Evolutionary conservation across 2,329 filamentous ascomycete genomes (phyloP).

Genomic region (Septoria linicola): DNA sequence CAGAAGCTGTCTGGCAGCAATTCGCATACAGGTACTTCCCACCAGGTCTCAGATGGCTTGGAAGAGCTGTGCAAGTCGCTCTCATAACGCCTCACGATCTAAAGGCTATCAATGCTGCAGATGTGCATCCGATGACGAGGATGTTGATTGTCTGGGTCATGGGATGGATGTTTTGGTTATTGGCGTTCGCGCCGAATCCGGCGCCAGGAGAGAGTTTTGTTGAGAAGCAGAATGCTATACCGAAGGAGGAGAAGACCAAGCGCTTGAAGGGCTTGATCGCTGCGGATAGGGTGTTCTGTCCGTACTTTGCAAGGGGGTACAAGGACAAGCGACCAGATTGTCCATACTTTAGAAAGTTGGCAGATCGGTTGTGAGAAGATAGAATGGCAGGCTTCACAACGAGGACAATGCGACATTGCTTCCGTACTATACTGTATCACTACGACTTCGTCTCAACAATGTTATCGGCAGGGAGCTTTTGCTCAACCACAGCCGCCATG

Average conservation of each 20-base stretch:
- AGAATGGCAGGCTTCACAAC: too few species aligned
- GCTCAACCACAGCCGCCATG: conserved; percentile 7
- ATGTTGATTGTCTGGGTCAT: not conserved
- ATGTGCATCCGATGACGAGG: conserved; percentile 3
- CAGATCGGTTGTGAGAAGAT: not conserved
- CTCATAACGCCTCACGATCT: not conserved
- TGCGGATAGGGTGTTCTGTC: conserved; percentile 8
- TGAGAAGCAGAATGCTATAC: not conserved
- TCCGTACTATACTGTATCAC: too few species aligned
- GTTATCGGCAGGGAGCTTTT: not conserved
- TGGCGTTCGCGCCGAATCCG: conserved; percentile 6
- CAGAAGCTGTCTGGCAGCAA: conserved; percentile 1
- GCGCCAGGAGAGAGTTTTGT: not conserved
- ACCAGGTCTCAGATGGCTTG: not conserved
- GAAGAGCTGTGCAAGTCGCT: not conserved
- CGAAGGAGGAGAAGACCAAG: conserved; percentile 3
- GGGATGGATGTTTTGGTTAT: conserved; percentile 6
- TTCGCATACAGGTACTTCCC: conserved; percentile 5
- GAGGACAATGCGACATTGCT: too few species aligned
- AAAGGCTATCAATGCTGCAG: not conserved
- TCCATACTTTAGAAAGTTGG: conserved; percentile 1
- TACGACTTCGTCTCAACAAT: not conserved
- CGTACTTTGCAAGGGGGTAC: conserved; percentile 1
- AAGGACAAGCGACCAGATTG: conserved; percentile 5
- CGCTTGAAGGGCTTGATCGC: not conserved